phyloP scores from a whole-genome alignment of 2,329 filamentous ascomycete species.

The Chrysosporium queenslandicum region DNA sequence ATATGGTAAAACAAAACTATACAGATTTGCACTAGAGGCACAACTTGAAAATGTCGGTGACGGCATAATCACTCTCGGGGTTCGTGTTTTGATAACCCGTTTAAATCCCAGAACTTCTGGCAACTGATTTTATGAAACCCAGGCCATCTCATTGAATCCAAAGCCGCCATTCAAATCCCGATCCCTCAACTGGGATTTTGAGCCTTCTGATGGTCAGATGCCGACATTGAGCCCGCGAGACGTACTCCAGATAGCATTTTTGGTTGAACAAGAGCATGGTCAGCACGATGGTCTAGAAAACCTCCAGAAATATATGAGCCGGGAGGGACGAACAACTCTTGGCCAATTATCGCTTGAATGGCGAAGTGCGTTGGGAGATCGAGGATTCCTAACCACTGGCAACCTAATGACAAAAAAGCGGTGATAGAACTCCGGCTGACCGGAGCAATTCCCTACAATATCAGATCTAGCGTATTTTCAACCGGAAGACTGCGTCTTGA shows the following conservation, averaged over 20 bases:
- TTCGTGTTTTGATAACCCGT: conserved; percentile 23
- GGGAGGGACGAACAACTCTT: conserved; percentile 51
- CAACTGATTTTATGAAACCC: neutral
- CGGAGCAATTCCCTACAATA: neutral
- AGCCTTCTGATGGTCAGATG: conserved; percentile 26
- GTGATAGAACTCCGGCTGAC: conserved; percentile 5
- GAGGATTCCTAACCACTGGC: conserved; percentile 77
- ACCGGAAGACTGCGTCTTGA: neutral
- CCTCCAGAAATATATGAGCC: conserved; percentile 39
- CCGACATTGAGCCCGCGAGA: conserved; percentile 52
- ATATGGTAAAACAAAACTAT: conserved; percentile 34
- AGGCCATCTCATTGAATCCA: conserved; percentile 42
- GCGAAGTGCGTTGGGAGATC: conserved; percentile 81
- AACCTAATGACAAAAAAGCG: conserved; percentile 50
- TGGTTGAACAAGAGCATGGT: conserved; percentile 47
- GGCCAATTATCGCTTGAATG: conserved; percentile 80
- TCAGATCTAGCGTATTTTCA: neutral
- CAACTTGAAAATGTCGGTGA: conserved; percentile 94
- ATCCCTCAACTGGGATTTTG: conserved; percentile 47
- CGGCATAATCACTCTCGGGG: conserved; percentile 67
- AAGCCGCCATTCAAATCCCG: conserved; percentile 45
- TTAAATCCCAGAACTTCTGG: neutral
- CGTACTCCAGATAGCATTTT: conserved; percentile 55
- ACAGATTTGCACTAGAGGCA: conserved; percentile 71
- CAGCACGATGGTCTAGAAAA: conserved; percentile 44